Percentiles rank a stretch among this genome's conserved stretches.
Evolutionary conservation across 306 rosid genomes (phyloP).

Genomic region (Citrullus mucosospermus): DNA sequence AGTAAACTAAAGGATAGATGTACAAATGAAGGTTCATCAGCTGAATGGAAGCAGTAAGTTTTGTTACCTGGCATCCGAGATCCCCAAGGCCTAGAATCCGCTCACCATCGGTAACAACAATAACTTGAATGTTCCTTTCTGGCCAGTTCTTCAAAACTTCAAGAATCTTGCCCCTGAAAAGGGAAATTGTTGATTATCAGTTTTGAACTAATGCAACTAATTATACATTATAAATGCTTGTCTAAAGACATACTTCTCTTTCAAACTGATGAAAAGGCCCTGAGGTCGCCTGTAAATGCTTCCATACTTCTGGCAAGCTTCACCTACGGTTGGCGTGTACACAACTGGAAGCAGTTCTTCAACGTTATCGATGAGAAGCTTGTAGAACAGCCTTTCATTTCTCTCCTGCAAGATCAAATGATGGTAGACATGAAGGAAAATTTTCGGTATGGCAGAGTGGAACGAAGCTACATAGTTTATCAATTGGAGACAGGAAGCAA

Average conservation of each 20-base stretch:
- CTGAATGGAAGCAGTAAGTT: background rate
- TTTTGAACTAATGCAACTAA: background rate
- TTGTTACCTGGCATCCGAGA: conserved; percentile 85
- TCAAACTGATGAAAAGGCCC: conserved; percentile 89
- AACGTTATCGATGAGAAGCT: conserved; percentile 72
- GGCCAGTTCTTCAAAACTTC: conserved; percentile 96
- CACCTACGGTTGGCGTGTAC: conserved; percentile 94
- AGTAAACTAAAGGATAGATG: background rate
- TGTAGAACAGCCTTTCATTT: conserved; percentile 87
- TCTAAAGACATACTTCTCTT: conserved; percentile 49
- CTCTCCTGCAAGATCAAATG: conserved; percentile 53
- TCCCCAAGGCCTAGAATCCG: conserved; percentile 97
- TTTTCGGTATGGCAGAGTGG: background rate
- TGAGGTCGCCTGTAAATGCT: conserved; percentile 86
- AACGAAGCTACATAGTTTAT: background rate
- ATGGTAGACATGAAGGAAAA: conserved; percentile 9
- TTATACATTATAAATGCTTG: background rate
- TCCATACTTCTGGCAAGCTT: conserved; percentile 97
- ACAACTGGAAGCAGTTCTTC: conserved; percentile 93
- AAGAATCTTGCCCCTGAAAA: conserved; percentile 75
- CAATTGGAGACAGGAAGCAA: background rate
- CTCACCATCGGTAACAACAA: conserved; percentile 96
- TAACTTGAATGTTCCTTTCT: conserved; percentile 71
- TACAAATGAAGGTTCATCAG: background rate
- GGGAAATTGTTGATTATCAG: background rate